These are phyloP conservation scores for Pneumocystis sp. DNA, from an alignment of 1,139 yeast species.

Conservation along the genomic window DNA sequence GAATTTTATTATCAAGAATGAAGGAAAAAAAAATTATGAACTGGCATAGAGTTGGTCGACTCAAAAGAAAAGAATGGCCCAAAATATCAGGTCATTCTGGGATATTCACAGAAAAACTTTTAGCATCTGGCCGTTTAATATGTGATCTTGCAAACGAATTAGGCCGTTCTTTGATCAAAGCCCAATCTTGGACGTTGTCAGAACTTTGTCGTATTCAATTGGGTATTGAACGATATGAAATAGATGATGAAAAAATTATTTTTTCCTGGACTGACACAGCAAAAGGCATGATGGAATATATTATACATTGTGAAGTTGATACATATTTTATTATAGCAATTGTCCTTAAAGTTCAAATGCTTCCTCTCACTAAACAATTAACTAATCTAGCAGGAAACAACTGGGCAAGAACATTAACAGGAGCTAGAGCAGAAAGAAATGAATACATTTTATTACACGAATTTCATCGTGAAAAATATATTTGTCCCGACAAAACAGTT, in stretches of 20 bases:
- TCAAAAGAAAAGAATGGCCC: constrained; percentile 58
- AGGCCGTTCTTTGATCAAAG: constrained; percentile 88
- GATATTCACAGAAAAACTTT: constrained; percentile 37
- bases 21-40: constrained; percentile 53
- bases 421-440: constrained; percentile 93
- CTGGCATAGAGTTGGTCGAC: constrained; percentile 78
- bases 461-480: constrained; percentile 61
- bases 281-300: constrained; percentile 44
- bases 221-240: constrained; percentile 48
- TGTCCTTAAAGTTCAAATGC: constrained; percentile 68
- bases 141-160: constrained; percentile 90
- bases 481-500: constrained; percentile 64
- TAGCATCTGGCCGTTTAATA: constrained; percentile 70
- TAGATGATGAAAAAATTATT: constrained; percentile 40
- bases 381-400: constrained; percentile 95
- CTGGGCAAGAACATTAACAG: constrained; percentile 89
- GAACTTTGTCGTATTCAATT: constrained; percentile 81
- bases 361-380: constrained; percentile 78
- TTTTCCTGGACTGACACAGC: constrained; percentile 44
- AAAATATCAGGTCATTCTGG: constrained; percentile 41
- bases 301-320: constrained; percentile 53
- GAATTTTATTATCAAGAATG: constrained; percentile 70
- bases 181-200: constrained; percentile 89
- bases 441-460: constrained; percentile 89
- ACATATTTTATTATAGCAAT: constrained; percentile 57